These are phyloP conservation scores for Pharus latifolius DNA, from an alignment of 176 grass and related monocot species.

Conservation along the genomic window DNA sequence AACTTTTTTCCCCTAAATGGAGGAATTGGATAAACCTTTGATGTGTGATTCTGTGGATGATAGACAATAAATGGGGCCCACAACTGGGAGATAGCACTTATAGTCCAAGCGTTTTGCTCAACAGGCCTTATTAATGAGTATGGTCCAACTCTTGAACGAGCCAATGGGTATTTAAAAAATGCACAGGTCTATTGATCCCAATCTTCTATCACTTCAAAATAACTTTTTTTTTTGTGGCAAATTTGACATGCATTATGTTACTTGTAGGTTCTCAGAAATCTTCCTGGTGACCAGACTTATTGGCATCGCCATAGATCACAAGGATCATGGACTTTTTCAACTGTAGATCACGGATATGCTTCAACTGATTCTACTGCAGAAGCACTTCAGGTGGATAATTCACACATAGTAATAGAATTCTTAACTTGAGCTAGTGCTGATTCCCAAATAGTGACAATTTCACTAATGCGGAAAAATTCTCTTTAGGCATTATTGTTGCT, in stretches of 20 bases:
- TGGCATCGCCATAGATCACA: constrained; percentile 15
- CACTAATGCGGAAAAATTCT: too few species aligned
- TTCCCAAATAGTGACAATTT: too few species aligned
- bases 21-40: too few species aligned
- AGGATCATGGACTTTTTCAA: constrained; percentile 16
- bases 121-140: constrained; percentile 35
- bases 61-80: constrained; percentile 40
- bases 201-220: not conserved
- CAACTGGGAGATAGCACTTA: constrained; percentile 42
- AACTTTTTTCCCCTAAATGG: not conserved
- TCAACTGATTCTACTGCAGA: constrained; percentile 16
- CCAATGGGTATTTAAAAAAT: constrained; percentile 27
- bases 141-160: constrained; percentile 15
- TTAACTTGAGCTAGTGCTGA: too few species aligned
- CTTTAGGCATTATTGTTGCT: constrained; percentile 17
- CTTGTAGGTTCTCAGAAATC: constrained; percentile 6
- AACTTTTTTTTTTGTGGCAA: too few species aligned
- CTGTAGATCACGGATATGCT: constrained; percentile 14
- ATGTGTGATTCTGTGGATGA: not conserved
- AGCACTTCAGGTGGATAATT: constrained; percentile 22
- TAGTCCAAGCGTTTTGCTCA: constrained; percentile 36
- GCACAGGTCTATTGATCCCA: not conserved
- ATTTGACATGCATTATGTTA: not conserved
- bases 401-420: too few species aligned
- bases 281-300: constrained; percentile 8